These are phyloP conservation scores for Dimargaris xerosporica DNA, from an alignment of 192 early-diverging fungal genomes.

Conservation along the genomic window DNA sequence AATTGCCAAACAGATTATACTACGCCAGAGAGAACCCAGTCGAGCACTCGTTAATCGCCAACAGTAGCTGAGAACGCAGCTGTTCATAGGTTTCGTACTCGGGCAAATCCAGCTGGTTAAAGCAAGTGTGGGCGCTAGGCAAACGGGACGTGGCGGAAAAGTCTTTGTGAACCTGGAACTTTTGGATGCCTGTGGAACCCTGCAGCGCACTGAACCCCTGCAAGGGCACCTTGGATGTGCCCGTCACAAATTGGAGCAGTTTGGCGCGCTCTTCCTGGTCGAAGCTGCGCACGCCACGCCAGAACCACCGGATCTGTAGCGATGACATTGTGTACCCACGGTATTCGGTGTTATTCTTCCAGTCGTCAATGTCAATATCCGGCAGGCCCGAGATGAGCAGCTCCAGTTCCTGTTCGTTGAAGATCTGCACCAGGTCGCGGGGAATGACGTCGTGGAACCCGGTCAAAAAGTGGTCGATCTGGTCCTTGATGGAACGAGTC, in stretches of 20 bases:
- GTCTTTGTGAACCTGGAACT: slow-evolving; percentile 99
- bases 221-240: slow-evolving; percentile 95
- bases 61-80: slow-evolving; percentile 61
- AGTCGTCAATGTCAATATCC: slow-evolving; percentile 98
- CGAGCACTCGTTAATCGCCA: slow-evolving; percentile 82
- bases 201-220: slow-evolving; percentile 88
- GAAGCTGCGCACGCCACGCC: slow-evolving; percentile 93
- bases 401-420: slow-evolving; percentile 98
- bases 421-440: slow-evolving; percentile 79
- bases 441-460: slow-evolving; percentile 97
- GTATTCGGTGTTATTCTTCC: slow-evolving; percentile 98
- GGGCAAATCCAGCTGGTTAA: slow-evolving; percentile 96
- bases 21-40: slow-evolving; percentile 83
- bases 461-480: slow-evolving; percentile 81
- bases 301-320: slow-evolving; percentile 96
- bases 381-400: slow-evolving; percentile 95
- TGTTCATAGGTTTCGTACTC: slow-evolving; percentile 84
- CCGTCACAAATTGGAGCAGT: slow-evolving; percentile 92
- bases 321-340: slow-evolving; percentile 73
- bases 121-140: slow-evolving; percentile 96
- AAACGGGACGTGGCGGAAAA: slow-evolving; percentile 71
- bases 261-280: slow-evolving; percentile 97
- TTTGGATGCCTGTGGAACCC: slow-evolving; percentile 85
- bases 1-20: slow-evolving; percentile 10
- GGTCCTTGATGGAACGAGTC: slow-evolving; percentile 80